These are phyloP conservation scores for Pythium scleroteichum DNA, from an alignment of 352 stramenopile genomes.

Conservation along the genomic window DNA sequence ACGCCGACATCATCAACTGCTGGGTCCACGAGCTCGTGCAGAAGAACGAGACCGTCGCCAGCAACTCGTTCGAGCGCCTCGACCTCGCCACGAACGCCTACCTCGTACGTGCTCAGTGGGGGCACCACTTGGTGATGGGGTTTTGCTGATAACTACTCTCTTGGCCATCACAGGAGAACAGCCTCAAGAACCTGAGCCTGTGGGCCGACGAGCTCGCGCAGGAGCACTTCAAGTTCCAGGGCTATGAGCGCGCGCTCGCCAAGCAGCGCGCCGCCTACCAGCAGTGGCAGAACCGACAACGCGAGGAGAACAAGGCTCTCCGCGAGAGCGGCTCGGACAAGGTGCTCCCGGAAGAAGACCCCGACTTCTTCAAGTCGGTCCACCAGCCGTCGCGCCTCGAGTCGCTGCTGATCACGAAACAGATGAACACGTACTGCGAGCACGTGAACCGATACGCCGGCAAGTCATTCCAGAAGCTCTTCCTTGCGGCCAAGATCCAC, in stretches of 20 bases:
- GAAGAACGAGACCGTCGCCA: slow-evolving; percentile 57
- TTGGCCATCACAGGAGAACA: slow-evolving; percentile 85
- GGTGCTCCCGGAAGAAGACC: slow-evolving; percentile 79
- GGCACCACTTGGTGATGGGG: neutral
- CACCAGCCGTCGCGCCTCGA: slow-evolving; percentile 87
- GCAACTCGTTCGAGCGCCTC: slow-evolving; percentile 93
- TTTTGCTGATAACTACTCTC: neutral
- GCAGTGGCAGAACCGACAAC: slow-evolving; percentile 86
- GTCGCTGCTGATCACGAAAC: slow-evolving; percentile 89
- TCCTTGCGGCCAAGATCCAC: slow-evolving; percentile 88
- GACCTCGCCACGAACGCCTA: slow-evolving; percentile 96
- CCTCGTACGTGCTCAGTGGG: slow-evolving; percentile 44
- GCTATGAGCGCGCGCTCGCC: slow-evolving; percentile 84
- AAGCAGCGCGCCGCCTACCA: slow-evolving; percentile 84
- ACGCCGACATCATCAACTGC: slow-evolving; percentile 93
- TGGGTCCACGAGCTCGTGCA: slow-evolving; percentile 92
- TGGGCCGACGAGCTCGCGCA: slow-evolving; percentile 97
- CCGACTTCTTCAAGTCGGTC: slow-evolving; percentile 86
- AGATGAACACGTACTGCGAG: slow-evolving; percentile 93
- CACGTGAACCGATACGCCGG: slow-evolving; percentile 91
- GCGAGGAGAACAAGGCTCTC: slow-evolving; percentile 87
- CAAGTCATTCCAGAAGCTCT: slow-evolving; percentile 92
- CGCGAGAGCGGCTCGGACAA: slow-evolving; percentile 74
- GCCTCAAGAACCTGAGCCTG: slow-evolving; percentile 97
- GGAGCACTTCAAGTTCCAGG: slow-evolving; percentile 94